phyloP scores from a whole-genome alignment of 352 stramenopile genomes.

The Peronospora tabacina region DNA sequence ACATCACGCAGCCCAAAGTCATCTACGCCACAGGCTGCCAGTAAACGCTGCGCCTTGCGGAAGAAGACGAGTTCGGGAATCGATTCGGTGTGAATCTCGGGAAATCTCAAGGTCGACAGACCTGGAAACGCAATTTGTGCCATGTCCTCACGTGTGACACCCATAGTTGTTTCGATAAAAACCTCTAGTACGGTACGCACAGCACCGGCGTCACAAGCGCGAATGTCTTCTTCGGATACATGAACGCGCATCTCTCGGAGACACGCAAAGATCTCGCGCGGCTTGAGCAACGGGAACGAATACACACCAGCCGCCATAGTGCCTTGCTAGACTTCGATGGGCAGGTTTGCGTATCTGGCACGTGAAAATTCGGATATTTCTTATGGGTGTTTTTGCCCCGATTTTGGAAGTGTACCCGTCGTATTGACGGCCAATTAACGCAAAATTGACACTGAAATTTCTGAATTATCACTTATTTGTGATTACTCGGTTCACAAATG shows the following conservation, averaged over 20 bases:
- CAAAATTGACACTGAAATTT: too few relatives aligned
- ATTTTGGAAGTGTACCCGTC: too few relatives aligned
- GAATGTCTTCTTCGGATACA: conserved; percentile 86
- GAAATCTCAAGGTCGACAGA: conserved; percentile 73
- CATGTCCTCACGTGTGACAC: conserved; percentile 88
- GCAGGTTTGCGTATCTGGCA: too few relatives aligned
- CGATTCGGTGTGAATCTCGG: conserved; percentile 91
- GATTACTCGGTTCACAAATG: too few relatives aligned
- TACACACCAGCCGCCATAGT: conserved; percentile 18
- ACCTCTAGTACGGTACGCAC: conserved; percentile 86
- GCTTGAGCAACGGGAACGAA: conserved; percentile 92
- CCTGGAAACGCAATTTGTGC: conserved; percentile 84
- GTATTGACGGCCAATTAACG: too few relatives aligned
- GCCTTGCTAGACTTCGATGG: background rate
- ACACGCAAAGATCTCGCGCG: conserved; percentile 88
- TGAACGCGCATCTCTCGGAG: conserved; percentile 87
- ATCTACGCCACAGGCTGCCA: conserved; percentile 87
- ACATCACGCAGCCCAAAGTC: conserved; percentile 94
- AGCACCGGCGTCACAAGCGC: conserved; percentile 52
- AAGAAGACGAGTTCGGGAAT: conserved; percentile 92
- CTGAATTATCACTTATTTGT: too few relatives aligned
- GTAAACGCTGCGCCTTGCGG: conserved; percentile 79
- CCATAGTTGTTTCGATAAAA: conserved; percentile 87
- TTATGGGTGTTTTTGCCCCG: too few relatives aligned
- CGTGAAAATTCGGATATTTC: too few relatives aligned